Conservation (phyloP, 352 stramenopile species). For the Globisporangium parvum region DNA sequence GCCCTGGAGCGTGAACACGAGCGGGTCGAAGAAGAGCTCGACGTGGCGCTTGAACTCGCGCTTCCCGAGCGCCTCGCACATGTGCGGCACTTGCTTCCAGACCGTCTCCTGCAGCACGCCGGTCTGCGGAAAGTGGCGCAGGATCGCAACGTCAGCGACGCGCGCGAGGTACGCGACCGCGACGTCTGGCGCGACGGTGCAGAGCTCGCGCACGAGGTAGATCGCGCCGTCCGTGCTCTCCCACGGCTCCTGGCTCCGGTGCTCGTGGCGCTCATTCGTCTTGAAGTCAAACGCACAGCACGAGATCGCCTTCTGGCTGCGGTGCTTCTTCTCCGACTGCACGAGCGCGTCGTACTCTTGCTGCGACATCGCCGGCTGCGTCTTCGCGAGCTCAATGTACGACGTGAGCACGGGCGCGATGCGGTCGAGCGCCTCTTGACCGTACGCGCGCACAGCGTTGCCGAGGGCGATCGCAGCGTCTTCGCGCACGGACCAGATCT, state of each 20-base stretch:
- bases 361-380: slow-evolving; percentile 89
- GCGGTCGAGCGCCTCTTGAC: slow-evolving; percentile 65
- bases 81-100: slow-evolving; percentile 77
- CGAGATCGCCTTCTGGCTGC: slow-evolving; percentile 91
- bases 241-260: slow-evolving; percentile 90
- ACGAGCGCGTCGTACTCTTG: slow-evolving; percentile 90
- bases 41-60: slow-evolving; percentile 79
- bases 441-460: slow-evolving; percentile 92
- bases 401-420: slow-evolving; percentile 62
- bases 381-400: slow-evolving; percentile 82
- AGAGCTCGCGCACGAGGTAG: slow-evolving; percentile 94
- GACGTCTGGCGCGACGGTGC: slow-evolving; percentile 42
- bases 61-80: slow-evolving; percentile 74
- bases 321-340: slow-evolving; percentile 89
- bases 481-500: slow-evolving; percentile 97
- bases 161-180: slow-evolving; percentile 45
- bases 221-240: slow-evolving; percentile 94
- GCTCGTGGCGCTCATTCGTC: slow-evolving; percentile 78
- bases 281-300: slow-evolving; percentile 95
- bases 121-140: slow-evolving; percentile 73
- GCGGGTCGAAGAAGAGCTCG: slow-evolving; percentile 79
- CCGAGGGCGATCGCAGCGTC: slow-evolving; percentile 93
- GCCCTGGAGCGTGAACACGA: slow-evolving; percentile 76
- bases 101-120: slow-evolving; percentile 74
- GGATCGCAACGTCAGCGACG: slow-evolving; percentile 65